Conservation (phyloP, 495 filamentous ascomycete species). For the Penicillium egyptiacum region DNA sequence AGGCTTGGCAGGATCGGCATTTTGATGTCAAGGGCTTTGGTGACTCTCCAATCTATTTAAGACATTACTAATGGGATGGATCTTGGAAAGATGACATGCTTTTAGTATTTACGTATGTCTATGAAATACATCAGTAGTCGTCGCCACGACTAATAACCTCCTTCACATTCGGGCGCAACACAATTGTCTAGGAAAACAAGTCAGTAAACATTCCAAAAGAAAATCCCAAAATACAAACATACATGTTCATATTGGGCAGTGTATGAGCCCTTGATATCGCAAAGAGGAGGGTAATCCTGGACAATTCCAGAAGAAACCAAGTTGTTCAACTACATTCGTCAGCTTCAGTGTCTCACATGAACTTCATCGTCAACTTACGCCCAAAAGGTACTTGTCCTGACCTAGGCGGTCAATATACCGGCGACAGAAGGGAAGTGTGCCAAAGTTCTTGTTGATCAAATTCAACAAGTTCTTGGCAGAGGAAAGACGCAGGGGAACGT, state of each 20-base stretch:
- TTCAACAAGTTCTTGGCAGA: constrained; percentile 81
- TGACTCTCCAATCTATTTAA: neutral
- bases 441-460: constrained; percentile 91
- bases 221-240: constrained; percentile 22
- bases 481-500: constrained; percentile 64
- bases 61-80: constrained; percentile 6
- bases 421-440: constrained; percentile 81
- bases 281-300: constrained; percentile 84
- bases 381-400: constrained; percentile 84
- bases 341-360: constrained; percentile 20
- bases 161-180: constrained; percentile 84
- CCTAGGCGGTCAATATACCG: constrained; percentile 84
- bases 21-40: neutral
- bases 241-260: constrained; percentile 96
- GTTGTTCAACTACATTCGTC: constrained; percentile 72
- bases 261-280: constrained; percentile 92
- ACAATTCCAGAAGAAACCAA: constrained; percentile 82
- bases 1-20: constrained; percentile 21
- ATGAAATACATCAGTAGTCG: constrained; percentile 62
- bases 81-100: neutral
- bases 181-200: constrained; percentile 64
- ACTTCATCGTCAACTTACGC: constrained; percentile 50
- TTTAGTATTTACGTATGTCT: constrained; percentile 15
- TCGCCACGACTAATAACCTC: constrained; percentile 91
- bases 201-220: constrained; percentile 21